Evolutionary conservation across 78 protist species (phyloP).

Genomic region (Speleostelium caveatum): DNA sequence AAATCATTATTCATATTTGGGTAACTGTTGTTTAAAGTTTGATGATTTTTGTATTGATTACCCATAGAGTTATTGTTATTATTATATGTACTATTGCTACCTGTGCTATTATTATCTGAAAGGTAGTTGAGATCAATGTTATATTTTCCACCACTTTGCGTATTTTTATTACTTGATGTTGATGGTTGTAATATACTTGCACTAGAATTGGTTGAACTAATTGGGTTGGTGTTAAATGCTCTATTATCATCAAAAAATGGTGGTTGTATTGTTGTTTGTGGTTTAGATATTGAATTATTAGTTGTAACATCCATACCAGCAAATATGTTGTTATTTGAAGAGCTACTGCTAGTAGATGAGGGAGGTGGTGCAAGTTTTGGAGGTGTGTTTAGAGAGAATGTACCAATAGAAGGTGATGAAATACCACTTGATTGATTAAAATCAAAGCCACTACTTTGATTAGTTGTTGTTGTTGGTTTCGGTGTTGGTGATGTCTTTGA

Average conservation of each 20-base stretch:
- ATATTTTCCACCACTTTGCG: background rate
- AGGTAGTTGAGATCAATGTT: background rate
- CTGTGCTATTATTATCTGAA: background rate
- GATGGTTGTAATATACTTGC: background rate
- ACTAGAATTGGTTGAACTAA: too few relatives aligned
- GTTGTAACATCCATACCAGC: background rate
- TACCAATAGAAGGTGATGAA: background rate
- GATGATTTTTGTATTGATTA: too few relatives aligned
- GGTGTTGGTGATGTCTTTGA: background rate
- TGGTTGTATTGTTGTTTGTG: too few relatives aligned
- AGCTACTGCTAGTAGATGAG: background rate
- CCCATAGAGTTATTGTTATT: too few relatives aligned
- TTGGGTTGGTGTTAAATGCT: too few relatives aligned
- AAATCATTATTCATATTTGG: background rate
- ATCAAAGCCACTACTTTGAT: background rate
- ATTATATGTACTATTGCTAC: too few relatives aligned
- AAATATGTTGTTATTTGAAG: constrained; percentile 8
- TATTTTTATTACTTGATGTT: background rate
- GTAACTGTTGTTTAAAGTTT: background rate
- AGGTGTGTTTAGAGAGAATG: background rate
- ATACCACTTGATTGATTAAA: background rate
- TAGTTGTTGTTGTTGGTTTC: background rate
- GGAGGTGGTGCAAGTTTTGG: background rate
- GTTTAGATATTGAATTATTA: background rate
- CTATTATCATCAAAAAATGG: background rate